These are phyloP conservation scores for Tilletia caries DNA, from an alignment of 1,284 basidiomycete species.

Conservation along the genomic window DNA sequence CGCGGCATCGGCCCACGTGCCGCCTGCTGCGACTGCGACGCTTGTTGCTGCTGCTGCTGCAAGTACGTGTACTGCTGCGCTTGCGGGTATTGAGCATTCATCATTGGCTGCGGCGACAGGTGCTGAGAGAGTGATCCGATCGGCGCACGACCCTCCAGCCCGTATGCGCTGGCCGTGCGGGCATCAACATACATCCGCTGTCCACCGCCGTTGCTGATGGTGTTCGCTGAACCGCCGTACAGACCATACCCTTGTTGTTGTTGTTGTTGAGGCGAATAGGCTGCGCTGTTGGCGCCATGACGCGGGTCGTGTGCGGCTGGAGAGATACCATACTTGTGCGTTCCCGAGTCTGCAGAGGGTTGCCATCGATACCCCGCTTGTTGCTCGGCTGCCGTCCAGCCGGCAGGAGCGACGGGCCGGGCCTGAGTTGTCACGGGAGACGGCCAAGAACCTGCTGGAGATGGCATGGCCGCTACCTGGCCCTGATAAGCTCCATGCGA, in stretches of 20 bases:
- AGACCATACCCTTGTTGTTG: background rate
- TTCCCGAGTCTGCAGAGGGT: background rate
- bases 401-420: background rate
- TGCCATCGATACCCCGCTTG: background rate
- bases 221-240: background rate
- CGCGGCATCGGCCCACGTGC: conserved; percentile 13
- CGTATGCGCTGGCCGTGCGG: background rate
- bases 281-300: background rate
- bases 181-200: conserved; percentile 2
- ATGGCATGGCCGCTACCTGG: background rate
- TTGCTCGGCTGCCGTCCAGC: background rate
- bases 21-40: conserved; percentile 21
- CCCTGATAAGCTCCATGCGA: background rate
- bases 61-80: background rate
- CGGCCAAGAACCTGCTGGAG: background rate
- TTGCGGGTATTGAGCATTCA: background rate
- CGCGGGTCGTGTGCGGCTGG: no score
- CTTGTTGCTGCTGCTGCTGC: conserved; percentile 17
- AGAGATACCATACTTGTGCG: background rate
- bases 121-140: conserved; percentile 7
- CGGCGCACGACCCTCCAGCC: conserved; percentile 3
- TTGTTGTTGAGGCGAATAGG: background rate
- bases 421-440: background rate
- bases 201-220: background rate
- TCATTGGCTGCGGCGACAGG: conserved; percentile 1